Percentiles rank a stretch among this genome's conserved stretches.
Evolutionary conservation across 345 rosid species (phyloP).

Genomic region (Raphanus raphanistrum): DNA sequence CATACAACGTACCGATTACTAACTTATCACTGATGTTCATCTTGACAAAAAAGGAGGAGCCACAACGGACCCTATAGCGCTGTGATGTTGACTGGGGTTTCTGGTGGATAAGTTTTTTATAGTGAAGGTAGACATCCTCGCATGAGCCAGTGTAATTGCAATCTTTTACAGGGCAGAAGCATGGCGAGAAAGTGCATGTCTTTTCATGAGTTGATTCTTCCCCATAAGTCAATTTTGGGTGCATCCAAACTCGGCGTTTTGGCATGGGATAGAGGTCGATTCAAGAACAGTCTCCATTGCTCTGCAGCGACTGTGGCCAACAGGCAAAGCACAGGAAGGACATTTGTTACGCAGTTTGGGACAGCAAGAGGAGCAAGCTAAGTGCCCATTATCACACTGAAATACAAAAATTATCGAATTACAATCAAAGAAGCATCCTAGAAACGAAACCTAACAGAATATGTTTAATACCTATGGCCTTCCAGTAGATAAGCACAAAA

Average conservation of each 20-base stretch:
- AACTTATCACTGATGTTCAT: not conserved
- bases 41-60: not conserved
- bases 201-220: slow-evolving; percentile 43
- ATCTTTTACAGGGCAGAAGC: slow-evolving; percentile 45
- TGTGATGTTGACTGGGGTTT: not conserved
- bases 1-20: slow-evolving; percentile 11
- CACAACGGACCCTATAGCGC: not conserved
- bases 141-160: slow-evolving; percentile 48
- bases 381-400: slow-evolving; percentile 63
- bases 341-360: slow-evolving; percentile 44
- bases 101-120: not conserved
- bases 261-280: slow-evolving; percentile 41
- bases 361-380: slow-evolving; percentile 53
- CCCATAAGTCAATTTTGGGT: slow-evolving; percentile 23
- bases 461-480: not conserved
- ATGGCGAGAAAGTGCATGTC: slow-evolving; percentile 34
- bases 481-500: not conserved
- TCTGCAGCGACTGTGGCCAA: slow-evolving; percentile 50
- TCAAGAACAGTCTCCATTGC: slow-evolving; percentile 52
- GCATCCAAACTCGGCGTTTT: slow-evolving; percentile 46
- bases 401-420: not conserved
- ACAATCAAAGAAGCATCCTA: not conserved
- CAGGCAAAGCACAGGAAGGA: slow-evolving; percentile 41
- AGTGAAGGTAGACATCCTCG: slow-evolving; percentile 39
- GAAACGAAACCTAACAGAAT: not conserved